These are phyloP conservation scores for Triticum monococcum DNA, from an alignment of 176 grass and related monocot species.

Conservation along the genomic window DNA sequence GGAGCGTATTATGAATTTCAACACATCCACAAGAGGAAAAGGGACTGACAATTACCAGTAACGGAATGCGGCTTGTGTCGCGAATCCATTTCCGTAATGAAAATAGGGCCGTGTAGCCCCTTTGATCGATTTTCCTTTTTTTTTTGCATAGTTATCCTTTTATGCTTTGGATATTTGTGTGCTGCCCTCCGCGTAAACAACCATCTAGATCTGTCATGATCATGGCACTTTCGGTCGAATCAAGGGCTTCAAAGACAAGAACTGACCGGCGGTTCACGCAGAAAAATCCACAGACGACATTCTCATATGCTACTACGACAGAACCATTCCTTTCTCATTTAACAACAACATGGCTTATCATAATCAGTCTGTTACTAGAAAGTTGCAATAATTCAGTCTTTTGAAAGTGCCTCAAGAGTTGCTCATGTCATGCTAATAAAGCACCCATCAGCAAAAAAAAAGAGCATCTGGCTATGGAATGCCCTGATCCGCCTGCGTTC, in stretches of 20 bases:
- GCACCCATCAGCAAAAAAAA: neutral
- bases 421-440: neutral
- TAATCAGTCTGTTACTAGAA: neutral
- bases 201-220: neutral
- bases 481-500: neutral
- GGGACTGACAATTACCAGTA: too few relatives aligned
- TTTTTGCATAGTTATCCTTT: too few relatives aligned
- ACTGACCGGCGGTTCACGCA: neutral
- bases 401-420: neutral
- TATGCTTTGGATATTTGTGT: too few relatives aligned
- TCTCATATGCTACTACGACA: neutral
- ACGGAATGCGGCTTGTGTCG: too few relatives aligned
- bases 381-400: neutral
- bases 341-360: neutral
- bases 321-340: neutral
- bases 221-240: neutral
- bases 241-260: neutral
- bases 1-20: too few relatives aligned
- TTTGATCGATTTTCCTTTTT: too few relatives aligned
- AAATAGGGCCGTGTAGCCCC: too few relatives aligned
- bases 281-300: neutral
- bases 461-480: slow-evolving; percentile 16
- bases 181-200: neutral
- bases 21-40: too few relatives aligned
- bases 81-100: too few relatives aligned